Evolutionary conservation across 179 eudicot genomes (phyloP).

Genomic region (Beta macrorhiza): DNA sequence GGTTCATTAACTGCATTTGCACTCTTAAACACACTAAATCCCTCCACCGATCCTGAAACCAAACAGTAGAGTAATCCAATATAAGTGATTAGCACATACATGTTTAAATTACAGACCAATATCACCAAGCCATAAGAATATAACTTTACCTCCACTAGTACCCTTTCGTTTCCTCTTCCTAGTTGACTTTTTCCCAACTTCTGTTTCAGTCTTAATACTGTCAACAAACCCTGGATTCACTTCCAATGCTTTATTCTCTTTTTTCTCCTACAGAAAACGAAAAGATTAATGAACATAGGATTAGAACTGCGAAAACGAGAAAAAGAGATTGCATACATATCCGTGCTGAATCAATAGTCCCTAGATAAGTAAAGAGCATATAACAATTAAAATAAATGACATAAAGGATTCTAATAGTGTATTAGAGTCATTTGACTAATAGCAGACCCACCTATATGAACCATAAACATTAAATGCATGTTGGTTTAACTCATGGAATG

Average conservation of each 20-base stretch:
- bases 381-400: too few species aligned
- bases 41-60: conserved; percentile 60
- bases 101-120: background rate
- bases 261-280: conserved; percentile 46
- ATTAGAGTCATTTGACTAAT: too few species aligned
- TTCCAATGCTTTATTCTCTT: conserved; percentile 38
- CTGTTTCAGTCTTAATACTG: conserved; percentile 22
- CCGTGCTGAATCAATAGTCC: too few species aligned
- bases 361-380: too few species aligned
- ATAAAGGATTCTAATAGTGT: too few species aligned
- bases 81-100: conserved; percentile 1
- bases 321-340: background rate
- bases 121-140: background rate
- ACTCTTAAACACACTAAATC: conserved; percentile 76
- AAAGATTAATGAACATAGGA: background rate
- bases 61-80: conserved; percentile 8
- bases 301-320: background rate
- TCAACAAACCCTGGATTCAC: conserved; percentile 33
- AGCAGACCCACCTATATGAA: too few species aligned
- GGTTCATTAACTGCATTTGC: conserved; percentile 36
- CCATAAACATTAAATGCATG: too few species aligned
- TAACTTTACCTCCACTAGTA: conserved; percentile 40
- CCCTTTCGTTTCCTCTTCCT: conserved; percentile 84
- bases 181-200: conserved; percentile 32
- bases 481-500: too few species aligned